Evolutionary conservation across 208 protist species (phyloP), one percentile per base, ranked within the genome.

Genomic region (Wallacemonas sp.): DNA sequence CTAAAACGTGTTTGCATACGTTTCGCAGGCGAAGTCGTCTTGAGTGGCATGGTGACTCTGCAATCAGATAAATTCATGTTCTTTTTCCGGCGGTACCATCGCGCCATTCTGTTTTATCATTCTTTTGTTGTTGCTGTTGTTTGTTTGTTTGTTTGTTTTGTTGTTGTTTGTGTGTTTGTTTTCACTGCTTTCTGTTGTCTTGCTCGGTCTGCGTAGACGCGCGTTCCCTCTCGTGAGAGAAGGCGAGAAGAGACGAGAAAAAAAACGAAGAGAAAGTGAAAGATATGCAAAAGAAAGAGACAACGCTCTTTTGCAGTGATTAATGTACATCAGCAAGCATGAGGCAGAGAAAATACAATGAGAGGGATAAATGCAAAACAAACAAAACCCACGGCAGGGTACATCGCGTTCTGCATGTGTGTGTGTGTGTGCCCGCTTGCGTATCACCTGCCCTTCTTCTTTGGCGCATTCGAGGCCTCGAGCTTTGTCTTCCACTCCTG

Each of bases 401-500:
- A n/a, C n/a, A n/a, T n/a, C n/a, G n/a, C n/a, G n/a, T 46, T 75
- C 9, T 73, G 38, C 39, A 22, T 75, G 30, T 58, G 30, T 27
- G 8, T 0, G 51, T 58, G 26, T 51, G 38, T 31, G 44, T 62
- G 62, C 45, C 51, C 19, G 27, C 30, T 58, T n/a, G n/a, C n/a
- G n/a, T 9, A 3, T 24, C 3, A 63, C 63, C 64, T 59, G 42
- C 62, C 47, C 15, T 66, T 45, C 66, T 77, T 77, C 42, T 66
- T 63, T 21, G 39, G 60, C 21, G 41, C 17, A 8, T 9, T 42
- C n/a, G 61, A 66, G 21, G 28, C 61, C 21, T 64, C 62, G 58
- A 24, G 45, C 68, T 53, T 73, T 58, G 60, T 60, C 56, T 83
- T 66, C 28, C 72, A 31, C 1, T 66, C 72, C 5, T 34, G 22